Conservation (phyloP, 306 rosid species). For the Rosa persica region DNA sequence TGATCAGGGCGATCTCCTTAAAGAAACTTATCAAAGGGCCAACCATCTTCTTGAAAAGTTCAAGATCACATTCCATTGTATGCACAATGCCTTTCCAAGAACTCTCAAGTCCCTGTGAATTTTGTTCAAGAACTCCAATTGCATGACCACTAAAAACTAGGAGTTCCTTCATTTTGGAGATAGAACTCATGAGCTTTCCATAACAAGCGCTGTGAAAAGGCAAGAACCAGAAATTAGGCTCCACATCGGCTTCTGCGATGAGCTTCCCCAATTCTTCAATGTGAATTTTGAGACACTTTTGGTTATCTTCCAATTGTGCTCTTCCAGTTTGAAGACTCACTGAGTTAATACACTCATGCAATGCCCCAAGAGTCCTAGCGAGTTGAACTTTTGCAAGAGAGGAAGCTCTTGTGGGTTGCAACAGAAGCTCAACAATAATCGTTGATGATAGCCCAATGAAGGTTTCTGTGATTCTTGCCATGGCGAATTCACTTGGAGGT, state of each 20-base stretch:
- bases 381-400: slow-evolving; percentile 43
- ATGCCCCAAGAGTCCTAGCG: slow-evolving; percentile 35
- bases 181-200: slow-evolving; percentile 44
- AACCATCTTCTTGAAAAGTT: slow-evolving; percentile 41
- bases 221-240: slow-evolving; percentile 70
- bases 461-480: slow-evolving; percentile 57
- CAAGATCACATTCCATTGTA: slow-evolving; percentile 41
- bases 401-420: slow-evolving; percentile 61
- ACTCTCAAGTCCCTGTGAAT: slow-evolving; percentile 26
- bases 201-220: slow-evolving; percentile 50
- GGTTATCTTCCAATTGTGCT: slow-evolving; percentile 27
- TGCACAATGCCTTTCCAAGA: slow-evolving; percentile 30
- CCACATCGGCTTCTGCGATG: slow-evolving; percentile 57
- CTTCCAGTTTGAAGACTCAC: slow-evolving; percentile 24
- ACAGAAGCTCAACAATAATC: slow-evolving; percentile 46
- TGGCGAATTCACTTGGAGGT: slow-evolving; percentile 61
- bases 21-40: slow-evolving; percentile 31
- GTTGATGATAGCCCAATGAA: slow-evolving; percentile 59
- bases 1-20: slow-evolving; percentile 33
- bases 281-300: slow-evolving; percentile 28
- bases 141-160: slow-evolving; percentile 44
- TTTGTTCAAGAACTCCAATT: slow-evolving; percentile 37
- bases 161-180: slow-evolving; percentile 44
- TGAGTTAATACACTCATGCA: slow-evolving; percentile 40
- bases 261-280: slow-evolving; percentile 38